Base-by-base conservation (phyloP, 2,329 filamentous ascomycete genomes). In the Nigrospora oryzae region DNA sequence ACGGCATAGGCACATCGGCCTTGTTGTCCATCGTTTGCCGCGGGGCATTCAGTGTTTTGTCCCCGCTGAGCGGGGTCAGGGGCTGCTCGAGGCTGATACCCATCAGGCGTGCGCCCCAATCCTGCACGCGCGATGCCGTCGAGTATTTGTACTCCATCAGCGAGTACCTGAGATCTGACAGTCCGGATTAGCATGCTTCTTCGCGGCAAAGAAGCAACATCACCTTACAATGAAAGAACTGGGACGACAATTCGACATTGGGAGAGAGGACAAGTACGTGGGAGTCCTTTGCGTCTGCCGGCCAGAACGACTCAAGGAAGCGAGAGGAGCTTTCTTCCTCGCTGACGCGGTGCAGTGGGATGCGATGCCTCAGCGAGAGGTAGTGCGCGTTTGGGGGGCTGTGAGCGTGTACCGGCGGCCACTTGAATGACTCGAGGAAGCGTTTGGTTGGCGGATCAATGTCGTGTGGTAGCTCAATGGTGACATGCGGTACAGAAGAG, bases 241-340 rank as follows among this genome's bases (percentile, higher is more conserved):
- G 76, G 1, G 83, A 81, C 1, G 87, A 86, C 0, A 97, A 65
- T 60, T 97, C 86, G 1, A 76, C 77, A 53, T 95, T 82, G 1
- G 90, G 80, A 5, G 89, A 90, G 6, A 98, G 75, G 2, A 96
- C 66, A n/a, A 98, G 73, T 3, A 95, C 78, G 60, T 96, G 89
- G 11, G 83, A 83, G 43, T 79, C 65, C 2, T 63, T 60, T 5
- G 80, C 71, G 46, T 80, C 71, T 3, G 70, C 66, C 2, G 93
- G 90, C 74, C 89, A 97, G 62, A 95, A 95, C 0, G 87, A 85
- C 66, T 97, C 90, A 5, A 95, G 67, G 47, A 91, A 86, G 19
- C 84, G 81, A 14, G 84, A 70, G 0, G 88, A 82, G 45, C 84
- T 83, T 53, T 90, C 83, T 51, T 86, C 80, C 37, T 85, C 74